Evolutionary conservation across 2,329 filamentous ascomycete genomes (phyloP).

Genomic region (Thielaviopsis populi): DNA sequence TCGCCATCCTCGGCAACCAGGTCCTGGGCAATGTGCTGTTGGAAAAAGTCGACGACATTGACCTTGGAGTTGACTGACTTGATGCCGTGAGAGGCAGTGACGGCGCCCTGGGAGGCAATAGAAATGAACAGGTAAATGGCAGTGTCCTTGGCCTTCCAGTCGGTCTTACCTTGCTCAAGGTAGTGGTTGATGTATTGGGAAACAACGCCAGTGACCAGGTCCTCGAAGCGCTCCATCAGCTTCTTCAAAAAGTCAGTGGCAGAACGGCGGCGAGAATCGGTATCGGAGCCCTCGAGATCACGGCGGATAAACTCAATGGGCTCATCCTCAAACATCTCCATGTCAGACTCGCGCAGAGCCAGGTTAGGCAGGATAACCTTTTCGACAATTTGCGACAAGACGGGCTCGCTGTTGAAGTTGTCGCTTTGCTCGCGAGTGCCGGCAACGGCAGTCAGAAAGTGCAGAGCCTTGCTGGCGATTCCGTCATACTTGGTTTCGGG

Average conservation of each 20-base stretch:
- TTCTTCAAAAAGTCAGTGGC: conserved; percentile 89
- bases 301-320: conserved; percentile 95
- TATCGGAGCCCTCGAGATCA: conserved; percentile 91
- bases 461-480: conserved; percentile 82
- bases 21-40: conserved; percentile 81
- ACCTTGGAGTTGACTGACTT: conserved; percentile 78
- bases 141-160: conserved; percentile 97
- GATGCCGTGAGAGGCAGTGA: conserved; percentile 78
- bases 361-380: conserved; percentile 94
- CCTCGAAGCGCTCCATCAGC: conserved; percentile 78
- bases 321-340: conserved; percentile 95
- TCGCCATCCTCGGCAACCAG: conserved; percentile 57
- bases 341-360: conserved; percentile 76
- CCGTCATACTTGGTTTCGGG: conserved; percentile 86
- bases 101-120: conserved; percentile 78
- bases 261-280: conserved; percentile 77
- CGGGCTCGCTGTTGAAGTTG: conserved; percentile 69
- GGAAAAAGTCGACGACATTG: conserved; percentile 88
- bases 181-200: conserved; percentile 78
- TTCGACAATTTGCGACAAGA: conserved; percentile 76
- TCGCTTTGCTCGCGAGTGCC: conserved; percentile 62
- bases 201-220: conserved; percentile 72
- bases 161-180: conserved; percentile 59
- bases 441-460: conserved; percentile 84
- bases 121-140: conserved; percentile 94